Evolutionary conservation across 2,329 filamentous ascomycete species (phyloP).

Genomic region (Tolypocladium endophyticum): DNA sequence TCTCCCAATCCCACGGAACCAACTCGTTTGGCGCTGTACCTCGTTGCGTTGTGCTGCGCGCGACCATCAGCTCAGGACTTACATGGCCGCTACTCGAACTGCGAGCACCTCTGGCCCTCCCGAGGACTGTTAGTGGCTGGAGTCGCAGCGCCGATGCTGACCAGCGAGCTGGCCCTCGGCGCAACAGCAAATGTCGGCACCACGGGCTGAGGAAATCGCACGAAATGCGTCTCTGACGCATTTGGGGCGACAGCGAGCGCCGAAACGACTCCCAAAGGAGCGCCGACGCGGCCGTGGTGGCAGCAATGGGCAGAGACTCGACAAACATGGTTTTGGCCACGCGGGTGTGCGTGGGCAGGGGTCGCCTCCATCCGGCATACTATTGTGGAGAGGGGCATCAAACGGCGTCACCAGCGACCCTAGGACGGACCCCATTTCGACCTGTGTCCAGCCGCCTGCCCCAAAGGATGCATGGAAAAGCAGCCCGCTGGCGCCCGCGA

Average conservation of each 20-base stretch:
- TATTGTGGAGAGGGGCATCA: conserved; percentile 7
- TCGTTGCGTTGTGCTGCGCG: not conserved
- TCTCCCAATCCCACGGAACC: conserved; percentile 2
- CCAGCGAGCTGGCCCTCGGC: not conserved
- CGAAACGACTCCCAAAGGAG: not conserved
- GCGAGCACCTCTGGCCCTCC: not conserved
- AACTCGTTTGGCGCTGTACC: not conserved
- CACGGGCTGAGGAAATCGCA: not conserved
- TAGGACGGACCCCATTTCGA: conserved; percentile 4
- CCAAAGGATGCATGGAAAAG: not conserved
- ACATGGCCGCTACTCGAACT: not conserved
- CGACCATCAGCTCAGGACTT: not conserved
- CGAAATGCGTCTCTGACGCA: not conserved
- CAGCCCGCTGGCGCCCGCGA: not conserved
- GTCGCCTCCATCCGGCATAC: conserved; percentile 5
- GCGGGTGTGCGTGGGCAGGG: conserved; percentile 9
- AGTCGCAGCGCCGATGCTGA: not conserved
- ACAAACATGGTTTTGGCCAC: conserved; percentile 6
- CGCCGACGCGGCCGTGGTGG: not conserved
- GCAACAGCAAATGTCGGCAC: not conserved
- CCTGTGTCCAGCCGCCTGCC: not conserved
- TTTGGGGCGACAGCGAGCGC: not conserved
- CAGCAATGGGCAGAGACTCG: not conserved
- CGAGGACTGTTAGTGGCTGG: not conserved
- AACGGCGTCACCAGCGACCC: conserved; percentile 9